Conservation (phyloP, 176 grass and related monocot species). For the Avena atlantica region DNA sequence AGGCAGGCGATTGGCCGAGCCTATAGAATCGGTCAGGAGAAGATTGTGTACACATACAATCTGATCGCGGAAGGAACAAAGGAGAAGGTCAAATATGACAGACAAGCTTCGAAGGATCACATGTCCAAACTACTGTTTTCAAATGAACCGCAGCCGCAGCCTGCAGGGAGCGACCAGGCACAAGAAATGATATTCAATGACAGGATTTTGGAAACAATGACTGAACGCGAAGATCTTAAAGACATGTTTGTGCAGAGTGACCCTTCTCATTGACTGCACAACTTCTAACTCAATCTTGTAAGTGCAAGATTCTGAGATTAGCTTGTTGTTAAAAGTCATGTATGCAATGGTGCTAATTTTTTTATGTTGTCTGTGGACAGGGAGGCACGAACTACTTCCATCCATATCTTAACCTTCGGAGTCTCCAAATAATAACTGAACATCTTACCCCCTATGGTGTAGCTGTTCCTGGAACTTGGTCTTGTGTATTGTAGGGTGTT, state of each 20-base stretch:
- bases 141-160: neutral
- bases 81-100: conserved; percentile 61
- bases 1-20: conserved; percentile 81
- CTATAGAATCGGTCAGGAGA: conserved; percentile 81
- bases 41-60: conserved; percentile 79
- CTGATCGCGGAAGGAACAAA: conserved; percentile 59
- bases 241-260: conserved; percentile 59
- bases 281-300: conserved; percentile 30
- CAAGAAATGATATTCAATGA: conserved; percentile 49
- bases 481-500: neutral
- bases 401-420: conserved; percentile 2
- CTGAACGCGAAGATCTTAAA: conserved; percentile 51
- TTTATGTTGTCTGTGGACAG: conserved; percentile 2
- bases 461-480: conserved; percentile 14
- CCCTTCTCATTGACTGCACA: conserved; percentile 22
- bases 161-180: conserved; percentile 19
- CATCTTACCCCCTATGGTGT: neutral
- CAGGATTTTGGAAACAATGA: conserved; percentile 69
- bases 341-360: neutral
- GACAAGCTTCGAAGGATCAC: conserved; percentile 59
- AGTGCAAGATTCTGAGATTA: conserved; percentile 3
- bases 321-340: neutral
- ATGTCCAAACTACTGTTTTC: conserved; percentile 64
- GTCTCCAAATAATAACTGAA: conserved; percentile 9
- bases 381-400: conserved; percentile 1